Evolutionary conservation across 768 basidiomycete species (phyloP).

Genomic region (Leucocoprinus birnbaumii): DNA sequence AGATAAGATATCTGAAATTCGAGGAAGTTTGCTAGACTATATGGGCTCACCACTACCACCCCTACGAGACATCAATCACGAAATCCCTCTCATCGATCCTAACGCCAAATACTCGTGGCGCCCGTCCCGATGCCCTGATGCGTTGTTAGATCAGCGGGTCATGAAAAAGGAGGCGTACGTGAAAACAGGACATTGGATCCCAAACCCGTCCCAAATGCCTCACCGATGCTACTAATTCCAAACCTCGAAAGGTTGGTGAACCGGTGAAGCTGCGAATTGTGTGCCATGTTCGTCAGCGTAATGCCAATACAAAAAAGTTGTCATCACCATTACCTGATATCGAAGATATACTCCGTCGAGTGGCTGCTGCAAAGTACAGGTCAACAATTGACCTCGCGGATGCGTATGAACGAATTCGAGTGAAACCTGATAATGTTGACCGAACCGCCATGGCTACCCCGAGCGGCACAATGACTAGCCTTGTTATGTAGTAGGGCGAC

Average conservation of each 20-base stretch:
- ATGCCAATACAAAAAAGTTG: constrained; percentile 35
- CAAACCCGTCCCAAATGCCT: constrained; percentile 27
- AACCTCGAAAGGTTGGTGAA: constrained; percentile 20
- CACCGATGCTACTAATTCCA: constrained; percentile 32
- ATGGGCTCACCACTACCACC: constrained; percentile 27
- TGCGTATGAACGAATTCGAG: constrained; percentile 39
- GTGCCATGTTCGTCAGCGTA: constrained; percentile 30
- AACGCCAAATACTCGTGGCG: constrained; percentile 28
- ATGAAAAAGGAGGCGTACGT: constrained; percentile 27
- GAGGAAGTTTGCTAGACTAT: constrained; percentile 20
- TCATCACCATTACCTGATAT: constrained; percentile 37
- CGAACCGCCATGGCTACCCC: constrained; percentile 26
- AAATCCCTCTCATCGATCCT: constrained; percentile 36
- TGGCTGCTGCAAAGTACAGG: constrained; percentile 24
- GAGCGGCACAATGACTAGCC: constrained; percentile 32
- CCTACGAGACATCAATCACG: constrained; percentile 31
- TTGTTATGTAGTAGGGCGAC: constrained; percentile 27
- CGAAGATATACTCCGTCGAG: constrained; percentile 31
- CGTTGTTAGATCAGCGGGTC: constrained; percentile 25
- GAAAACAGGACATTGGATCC: constrained; percentile 22
- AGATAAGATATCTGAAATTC: constrained; percentile 14
- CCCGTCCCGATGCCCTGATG: constrained; percentile 34
- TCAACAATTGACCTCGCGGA: constrained; percentile 34
- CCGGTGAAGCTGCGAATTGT: constrained; percentile 25
- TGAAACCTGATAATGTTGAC: constrained; percentile 23